Evolutionary conservation across 169 alveolate species (phyloP).

Genomic region (Plasmodium gaboni): DNA sequence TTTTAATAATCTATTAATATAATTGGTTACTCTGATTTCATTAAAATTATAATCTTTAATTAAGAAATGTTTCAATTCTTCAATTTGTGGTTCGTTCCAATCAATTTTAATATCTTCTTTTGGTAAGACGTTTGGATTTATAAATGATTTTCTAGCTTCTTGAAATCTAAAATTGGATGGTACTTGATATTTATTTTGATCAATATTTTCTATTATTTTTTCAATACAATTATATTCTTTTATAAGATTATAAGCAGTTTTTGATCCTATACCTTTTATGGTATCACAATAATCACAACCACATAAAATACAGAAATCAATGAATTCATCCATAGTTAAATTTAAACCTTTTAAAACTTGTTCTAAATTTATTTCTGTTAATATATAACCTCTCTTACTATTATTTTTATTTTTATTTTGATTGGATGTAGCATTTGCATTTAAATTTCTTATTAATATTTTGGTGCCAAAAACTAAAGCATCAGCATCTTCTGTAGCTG

Average conservation of each 20-base stretch:
- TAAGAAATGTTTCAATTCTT: slow-evolving; percentile 86
- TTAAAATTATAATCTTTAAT: slow-evolving; percentile 86
- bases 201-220: slow-evolving; percentile 85
- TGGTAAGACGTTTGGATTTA: slow-evolving; percentile 81
- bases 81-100: slow-evolving; percentile 85
- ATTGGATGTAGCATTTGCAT: slow-evolving; percentile 80
- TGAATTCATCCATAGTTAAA: slow-evolving; percentile 93
- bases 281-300: slow-evolving; percentile 98
- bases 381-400: slow-evolving; percentile 72
- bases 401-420: slow-evolving; percentile 54
- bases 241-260: slow-evolving; percentile 95
- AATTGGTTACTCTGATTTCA: slow-evolving; percentile 85
- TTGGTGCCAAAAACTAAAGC: slow-evolving; percentile 96
- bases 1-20: slow-evolving; percentile 79
- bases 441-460: slow-evolving; percentile 84
- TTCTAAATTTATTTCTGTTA: slow-evolving; percentile 84
- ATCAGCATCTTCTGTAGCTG: slow-evolving; percentile 98
- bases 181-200: slow-evolving; percentile 79
- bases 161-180: slow-evolving; percentile 78
- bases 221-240: slow-evolving; percentile 92
- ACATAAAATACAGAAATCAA: slow-evolving; percentile 97
- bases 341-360: slow-evolving; percentile 86
- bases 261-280: slow-evolving; percentile 96
- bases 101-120: slow-evolving; percentile 77
- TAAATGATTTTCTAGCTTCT: slow-evolving; percentile 87